phyloP scores from a whole-genome alignment of 208 protist genomes.

The Leishmania martiniquensis region DNA sequence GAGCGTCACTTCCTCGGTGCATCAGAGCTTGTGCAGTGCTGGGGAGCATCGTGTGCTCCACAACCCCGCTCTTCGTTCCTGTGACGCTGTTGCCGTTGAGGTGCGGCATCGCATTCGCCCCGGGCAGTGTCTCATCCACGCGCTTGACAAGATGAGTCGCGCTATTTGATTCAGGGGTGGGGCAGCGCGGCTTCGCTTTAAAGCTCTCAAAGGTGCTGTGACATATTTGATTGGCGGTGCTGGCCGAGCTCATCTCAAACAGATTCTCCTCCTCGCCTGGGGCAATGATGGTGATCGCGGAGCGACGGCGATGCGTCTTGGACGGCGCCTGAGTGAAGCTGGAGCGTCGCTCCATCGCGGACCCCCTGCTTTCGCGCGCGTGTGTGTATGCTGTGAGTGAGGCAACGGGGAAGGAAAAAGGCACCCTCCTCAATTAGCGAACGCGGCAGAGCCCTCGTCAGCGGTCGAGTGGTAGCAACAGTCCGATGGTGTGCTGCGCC shows the following conservation, averaged over 20 bases:
- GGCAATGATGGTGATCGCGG: constrained; percentile 26
- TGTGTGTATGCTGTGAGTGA: not conserved
- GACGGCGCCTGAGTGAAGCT: not conserved
- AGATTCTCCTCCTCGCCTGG: constrained; percentile 17
- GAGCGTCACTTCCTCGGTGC: not conserved
- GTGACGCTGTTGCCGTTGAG: not conserved
- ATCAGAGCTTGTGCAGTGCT: not conserved
- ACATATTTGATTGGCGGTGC: not conserved
- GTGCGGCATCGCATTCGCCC: not conserved
- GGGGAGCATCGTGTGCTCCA: not conserved
- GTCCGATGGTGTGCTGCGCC: not conserved
- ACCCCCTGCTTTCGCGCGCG: not conserved
- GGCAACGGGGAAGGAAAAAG: not conserved
- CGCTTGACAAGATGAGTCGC: not conserved
- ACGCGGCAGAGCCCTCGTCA: not conserved
- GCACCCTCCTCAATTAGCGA: not conserved
- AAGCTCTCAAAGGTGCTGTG: constrained; percentile 26
- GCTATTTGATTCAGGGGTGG: not conserved
- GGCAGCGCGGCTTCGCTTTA: constrained; percentile 30
- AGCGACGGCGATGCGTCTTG: constrained; percentile 9
- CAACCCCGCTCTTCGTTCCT: not conserved
- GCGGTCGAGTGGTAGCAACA: not conserved
- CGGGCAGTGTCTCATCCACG: not conserved
- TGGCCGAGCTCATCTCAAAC: not conserved
- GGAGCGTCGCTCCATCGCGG: constrained; percentile 10